Base-by-base conservation (phyloP, 768 basidiomycete species). In the Crepidotus variabilis region DNA sequence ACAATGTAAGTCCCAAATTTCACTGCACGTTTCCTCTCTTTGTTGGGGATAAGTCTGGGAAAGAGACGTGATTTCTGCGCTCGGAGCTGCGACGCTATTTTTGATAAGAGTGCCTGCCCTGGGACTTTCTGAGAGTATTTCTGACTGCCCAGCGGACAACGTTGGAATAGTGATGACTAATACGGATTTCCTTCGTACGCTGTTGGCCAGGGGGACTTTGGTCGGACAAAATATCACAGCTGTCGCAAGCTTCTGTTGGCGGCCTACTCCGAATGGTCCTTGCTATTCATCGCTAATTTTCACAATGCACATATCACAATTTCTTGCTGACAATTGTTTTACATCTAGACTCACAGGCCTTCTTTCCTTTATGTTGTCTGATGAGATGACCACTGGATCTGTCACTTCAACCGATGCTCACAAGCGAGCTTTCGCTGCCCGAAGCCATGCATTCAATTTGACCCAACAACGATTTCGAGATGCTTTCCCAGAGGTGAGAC, bases 361-460 rank as follows among this genome's bases (percentile, higher is more conserved):
- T 18, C 74, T 96, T 49, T 93, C 90, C 3, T 97, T 97, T 75
- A 96, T 96, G 94, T 78, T 95, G 50, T 87, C 90, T 0, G 92
- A 97, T 62, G 94, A 97, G 72, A 94, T 98, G 82, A 98, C 97
- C 0, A 97, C 96, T 0, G 96, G 96, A 9, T 92, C 91, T 1
- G 85, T 95, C 28, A 90, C 83, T 6, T 87, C 91, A 1, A 82
- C 86, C 13, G 88, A 90, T 43, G 75, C 79, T 5, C 89, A 98
- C 65, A 96, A 94, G 72, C 83, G 82, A 35, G 68, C 74, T 0
- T 87, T 93, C 58, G 94, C 96, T 0, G 72, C 76, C 5, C 80
- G 85, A 51, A 93, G 90, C 66, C 96, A 99, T 69, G 71, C 78
- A 0, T 97, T 90, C 87, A 99, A 99, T 67, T 63, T 95, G 43